Conservation (phyloP, 2,329 filamentous ascomycete genomes). For the Ophiostoma fasciatum region DNA sequence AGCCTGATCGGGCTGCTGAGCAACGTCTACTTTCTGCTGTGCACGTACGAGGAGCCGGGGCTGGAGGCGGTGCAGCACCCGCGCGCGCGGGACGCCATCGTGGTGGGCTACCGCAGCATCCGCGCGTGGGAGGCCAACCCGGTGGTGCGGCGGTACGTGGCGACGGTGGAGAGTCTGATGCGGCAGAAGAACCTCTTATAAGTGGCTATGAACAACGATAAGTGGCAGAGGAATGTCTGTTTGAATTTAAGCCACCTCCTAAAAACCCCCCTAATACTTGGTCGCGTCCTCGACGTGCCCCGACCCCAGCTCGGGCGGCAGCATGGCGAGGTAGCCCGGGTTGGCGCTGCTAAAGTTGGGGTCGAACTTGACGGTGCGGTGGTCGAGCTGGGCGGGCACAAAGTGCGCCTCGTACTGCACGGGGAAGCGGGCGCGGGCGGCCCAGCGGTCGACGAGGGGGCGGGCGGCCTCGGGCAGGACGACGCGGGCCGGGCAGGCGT, state of each 20-base stretch:
- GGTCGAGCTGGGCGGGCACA: constrained; percentile 13
- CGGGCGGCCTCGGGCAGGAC: constrained; percentile 5
- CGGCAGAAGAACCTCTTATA: too few relatives aligned
- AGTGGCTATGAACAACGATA: too few relatives aligned
- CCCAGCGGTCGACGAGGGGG: neutral
- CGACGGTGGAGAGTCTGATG: too few relatives aligned
- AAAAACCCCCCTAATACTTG: too few relatives aligned
- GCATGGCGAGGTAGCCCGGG: constrained; percentile 11
- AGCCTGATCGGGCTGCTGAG: constrained; percentile 9
- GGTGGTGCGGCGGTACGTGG: too few relatives aligned
- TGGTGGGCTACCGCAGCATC: too few relatives aligned
- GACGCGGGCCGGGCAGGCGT: constrained; percentile 14
- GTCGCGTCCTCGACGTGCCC: too few relatives aligned
- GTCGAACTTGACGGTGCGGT: constrained; percentile 14
- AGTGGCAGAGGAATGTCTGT: too few relatives aligned
- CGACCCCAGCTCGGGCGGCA: too few relatives aligned
- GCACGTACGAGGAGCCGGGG: constrained; percentile 5
- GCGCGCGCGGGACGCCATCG: neutral
- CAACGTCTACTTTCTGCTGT: constrained; percentile 9
- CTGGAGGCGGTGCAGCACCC: constrained; percentile 7
- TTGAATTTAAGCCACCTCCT: too few relatives aligned
- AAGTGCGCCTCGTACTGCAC: constrained; percentile 10
- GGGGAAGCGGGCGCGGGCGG: too few relatives aligned
- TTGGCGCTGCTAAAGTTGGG: constrained; percentile 15
- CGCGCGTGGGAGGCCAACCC: too few relatives aligned